A percentile compares a stretch with the other conserved stretches of the same genome.
phyloP scores from a whole-genome alignment of 148 eudicot species.

The Oxyria digyna region DNA sequence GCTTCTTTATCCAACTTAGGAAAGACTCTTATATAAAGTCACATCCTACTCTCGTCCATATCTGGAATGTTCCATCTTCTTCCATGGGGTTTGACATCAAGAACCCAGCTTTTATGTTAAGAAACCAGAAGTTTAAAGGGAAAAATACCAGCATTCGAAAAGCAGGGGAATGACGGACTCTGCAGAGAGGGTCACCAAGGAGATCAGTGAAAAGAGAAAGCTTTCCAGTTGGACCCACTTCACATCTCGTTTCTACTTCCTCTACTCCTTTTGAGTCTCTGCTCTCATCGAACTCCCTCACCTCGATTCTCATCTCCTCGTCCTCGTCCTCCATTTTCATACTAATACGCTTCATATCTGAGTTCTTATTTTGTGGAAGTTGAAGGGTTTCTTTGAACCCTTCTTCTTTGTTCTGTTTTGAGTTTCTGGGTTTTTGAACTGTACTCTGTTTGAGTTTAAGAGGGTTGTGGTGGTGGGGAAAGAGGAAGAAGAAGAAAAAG shows the following conservation, averaged over 20 bases:
- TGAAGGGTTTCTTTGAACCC: not conserved
- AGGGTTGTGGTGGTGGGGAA: not conserved
- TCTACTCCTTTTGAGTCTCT: slow-evolving; percentile 48
- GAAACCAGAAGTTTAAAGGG: no score
- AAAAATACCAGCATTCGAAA: slow-evolving; percentile 71
- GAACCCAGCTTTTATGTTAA: no score
- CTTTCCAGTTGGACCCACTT: slow-evolving; percentile 65
- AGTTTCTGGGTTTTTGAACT: not conserved
- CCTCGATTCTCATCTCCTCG: slow-evolving; percentile 19
- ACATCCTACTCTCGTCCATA: no score
- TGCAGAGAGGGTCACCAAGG: slow-evolving; percentile 83
- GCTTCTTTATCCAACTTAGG: not conserved
- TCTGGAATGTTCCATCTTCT: no score
- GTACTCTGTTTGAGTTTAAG: not conserved
- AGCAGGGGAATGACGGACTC: slow-evolving; percentile 84
- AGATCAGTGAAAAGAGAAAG: slow-evolving; percentile 71
- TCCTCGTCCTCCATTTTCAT: not conserved
- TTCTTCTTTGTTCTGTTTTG: not conserved
- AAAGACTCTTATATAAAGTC: not conserved
- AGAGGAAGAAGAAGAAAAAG: not conserved
- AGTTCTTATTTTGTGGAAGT: not conserved
- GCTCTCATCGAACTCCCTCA: slow-evolving; percentile 41
- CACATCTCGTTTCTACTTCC: slow-evolving; percentile 61
- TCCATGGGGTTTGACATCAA: no score
- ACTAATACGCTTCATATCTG: no score